phyloP scores from a whole-genome alignment of 805 yeast species.

The Kodamaea leandrae region DNA sequence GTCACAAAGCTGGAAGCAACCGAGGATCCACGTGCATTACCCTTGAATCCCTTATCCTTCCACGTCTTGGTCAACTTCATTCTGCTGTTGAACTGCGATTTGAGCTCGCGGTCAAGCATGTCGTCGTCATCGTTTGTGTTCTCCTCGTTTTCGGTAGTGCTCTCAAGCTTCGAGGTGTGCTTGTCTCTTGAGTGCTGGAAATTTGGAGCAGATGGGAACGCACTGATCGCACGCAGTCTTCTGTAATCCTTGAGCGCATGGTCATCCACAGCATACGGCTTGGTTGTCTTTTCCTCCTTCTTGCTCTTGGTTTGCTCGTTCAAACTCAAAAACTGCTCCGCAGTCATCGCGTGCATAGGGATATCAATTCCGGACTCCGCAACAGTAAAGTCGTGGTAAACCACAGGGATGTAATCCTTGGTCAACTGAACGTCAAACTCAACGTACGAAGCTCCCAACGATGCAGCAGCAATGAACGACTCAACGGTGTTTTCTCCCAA shows the following conservation, averaged over 20 bases:
- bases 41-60: slow-evolving; percentile 83
- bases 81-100: slow-evolving; percentile 48
- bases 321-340: slow-evolving; percentile 78
- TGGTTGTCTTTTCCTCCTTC: slow-evolving; percentile 8
- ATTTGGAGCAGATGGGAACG: slow-evolving; percentile 35
- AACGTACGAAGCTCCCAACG: slow-evolving; percentile 92
- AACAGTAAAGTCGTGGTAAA: slow-evolving; percentile 90
- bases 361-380: slow-evolving; percentile 95
- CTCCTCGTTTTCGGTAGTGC: neutral
- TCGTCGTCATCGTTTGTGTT: slow-evolving; percentile 20
- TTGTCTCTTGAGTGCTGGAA: slow-evolving; percentile 15
- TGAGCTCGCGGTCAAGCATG: slow-evolving; percentile 37
- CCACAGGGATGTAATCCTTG: slow-evolving; percentile 86
- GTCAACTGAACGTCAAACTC: slow-evolving; percentile 96
- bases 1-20: slow-evolving; percentile 93
- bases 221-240: slow-evolving; percentile 39
- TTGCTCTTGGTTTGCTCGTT: slow-evolving; percentile 26
- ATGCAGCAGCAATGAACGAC: slow-evolving; percentile 93
- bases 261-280: slow-evolving; percentile 34
- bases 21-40: slow-evolving; percentile 85
- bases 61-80: slow-evolving; percentile 88
- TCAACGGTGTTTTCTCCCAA: slow-evolving; percentile 95
- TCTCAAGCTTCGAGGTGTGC: slow-evolving; percentile 4
- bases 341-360: slow-evolving; percentile 90
- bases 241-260: slow-evolving; percentile 31